Conservation (phyloP, 2,329 filamentous ascomycete species). For the Ambrosiella cleistominuta region DNA sequence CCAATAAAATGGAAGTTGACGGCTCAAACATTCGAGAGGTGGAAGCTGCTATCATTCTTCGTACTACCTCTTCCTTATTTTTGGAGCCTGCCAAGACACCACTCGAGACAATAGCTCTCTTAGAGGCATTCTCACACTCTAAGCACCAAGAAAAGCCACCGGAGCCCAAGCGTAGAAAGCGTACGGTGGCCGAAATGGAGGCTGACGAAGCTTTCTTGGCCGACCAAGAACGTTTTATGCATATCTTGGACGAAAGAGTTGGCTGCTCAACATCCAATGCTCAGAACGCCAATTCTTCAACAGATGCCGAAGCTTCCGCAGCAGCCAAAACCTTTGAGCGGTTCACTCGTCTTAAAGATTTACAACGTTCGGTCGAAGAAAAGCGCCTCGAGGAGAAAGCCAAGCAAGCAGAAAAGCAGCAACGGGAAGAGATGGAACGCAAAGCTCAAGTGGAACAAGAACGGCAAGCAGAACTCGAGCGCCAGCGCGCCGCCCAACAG, state of each 20-base stretch:
- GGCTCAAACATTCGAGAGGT: slow-evolving; percentile 53
- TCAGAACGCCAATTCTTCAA: slow-evolving; percentile 37
- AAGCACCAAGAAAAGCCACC: slow-evolving; percentile 62
- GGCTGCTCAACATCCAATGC: slow-evolving; percentile 40
- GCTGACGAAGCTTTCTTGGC: slow-evolving; percentile 86
- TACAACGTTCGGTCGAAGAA: slow-evolving; percentile 64
- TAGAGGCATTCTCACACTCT: slow-evolving; percentile 57
- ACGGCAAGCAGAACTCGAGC: slow-evolving; percentile 20
- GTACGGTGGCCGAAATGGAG: slow-evolving; percentile 84
- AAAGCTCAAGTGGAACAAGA: slow-evolving; percentile 29
- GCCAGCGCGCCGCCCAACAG: slow-evolving; percentile 18
- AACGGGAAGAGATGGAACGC: slow-evolving; percentile 14
- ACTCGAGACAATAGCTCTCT: slow-evolving; percentile 51
- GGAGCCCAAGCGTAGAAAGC: slow-evolving; percentile 74
- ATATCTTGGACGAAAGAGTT: slow-evolving; percentile 73
- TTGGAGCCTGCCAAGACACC: slow-evolving; percentile 57
- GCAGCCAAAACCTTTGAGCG: slow-evolving; percentile 62
- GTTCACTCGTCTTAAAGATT: slow-evolving; percentile 80
- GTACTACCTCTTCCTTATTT: slow-evolving; percentile 56
- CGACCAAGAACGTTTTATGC: slow-evolving; percentile 80
- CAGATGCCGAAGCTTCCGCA: slow-evolving; percentile 57
- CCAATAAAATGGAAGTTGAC: slow-evolving; percentile 59
- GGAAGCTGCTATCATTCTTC: slow-evolving; percentile 58
- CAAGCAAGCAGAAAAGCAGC: slow-evolving; percentile 24
- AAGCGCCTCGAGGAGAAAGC: slow-evolving; percentile 49